phyloP scores from a whole-genome alignment of 148 eudicot species.

The Mesembryanthemum crystallinum region DNA sequence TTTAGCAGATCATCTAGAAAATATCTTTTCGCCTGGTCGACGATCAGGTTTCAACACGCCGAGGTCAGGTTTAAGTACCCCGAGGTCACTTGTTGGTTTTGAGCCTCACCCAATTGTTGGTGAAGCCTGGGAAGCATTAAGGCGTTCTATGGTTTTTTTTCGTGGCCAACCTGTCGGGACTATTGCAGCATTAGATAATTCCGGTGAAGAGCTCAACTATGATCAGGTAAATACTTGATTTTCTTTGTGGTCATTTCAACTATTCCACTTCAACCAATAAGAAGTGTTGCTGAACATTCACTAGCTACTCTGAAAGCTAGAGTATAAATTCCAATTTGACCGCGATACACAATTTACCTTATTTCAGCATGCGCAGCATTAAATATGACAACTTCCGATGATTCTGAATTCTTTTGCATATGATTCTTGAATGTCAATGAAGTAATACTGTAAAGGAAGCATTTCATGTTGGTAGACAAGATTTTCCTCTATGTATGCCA shows the following conservation, averaged over 20 bases:
- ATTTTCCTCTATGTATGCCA: background rate
- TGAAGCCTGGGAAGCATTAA: conserved; percentile 89
- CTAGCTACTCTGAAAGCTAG: background rate
- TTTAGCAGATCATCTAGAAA: conserved; percentile 44
- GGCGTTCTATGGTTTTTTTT: conserved; percentile 68
- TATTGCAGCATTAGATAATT: conserved; percentile 78
- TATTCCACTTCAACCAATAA: background rate
- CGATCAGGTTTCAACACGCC: conserved; percentile 69
- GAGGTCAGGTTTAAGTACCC: conserved; percentile 40
- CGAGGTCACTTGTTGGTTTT: conserved; percentile 55
- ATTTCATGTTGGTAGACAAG: background rate
- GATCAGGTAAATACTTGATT: conserved; percentile 67
- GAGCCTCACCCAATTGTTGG: conserved; percentile 72
- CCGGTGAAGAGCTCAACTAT: conserved; percentile 81
- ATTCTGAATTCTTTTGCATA: too few species aligned
- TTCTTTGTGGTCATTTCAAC: background rate
- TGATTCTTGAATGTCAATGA: too few species aligned
- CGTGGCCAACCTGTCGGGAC: conserved; percentile 98
- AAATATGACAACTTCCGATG: too few species aligned
- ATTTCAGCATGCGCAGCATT: too few species aligned
- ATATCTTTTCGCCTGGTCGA: conserved; percentile 40
- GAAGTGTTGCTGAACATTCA: background rate
- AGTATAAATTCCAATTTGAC: background rate
- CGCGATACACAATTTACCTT: too few species aligned
- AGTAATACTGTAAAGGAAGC: too few species aligned